These are phyloP conservation scores for Afroboletus lepidellus DNA, from an alignment of 1,284 basidiomycete genomes.

Conservation along the genomic window DNA sequence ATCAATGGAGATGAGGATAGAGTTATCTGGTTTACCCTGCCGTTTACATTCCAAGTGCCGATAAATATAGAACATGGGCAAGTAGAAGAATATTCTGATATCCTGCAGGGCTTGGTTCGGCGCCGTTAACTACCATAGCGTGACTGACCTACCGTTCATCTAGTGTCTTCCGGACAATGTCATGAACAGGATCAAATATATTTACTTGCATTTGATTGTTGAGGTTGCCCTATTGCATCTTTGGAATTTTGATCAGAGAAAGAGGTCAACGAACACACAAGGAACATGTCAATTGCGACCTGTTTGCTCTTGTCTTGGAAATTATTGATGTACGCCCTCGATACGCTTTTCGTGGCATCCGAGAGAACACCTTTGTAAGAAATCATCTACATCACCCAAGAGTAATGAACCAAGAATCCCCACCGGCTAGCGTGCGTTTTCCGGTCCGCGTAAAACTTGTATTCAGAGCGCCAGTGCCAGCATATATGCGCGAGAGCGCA, in stretches of 20 bases:
- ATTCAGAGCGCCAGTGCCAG: constrained; percentile 95
- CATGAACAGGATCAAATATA: constrained; percentile 93
- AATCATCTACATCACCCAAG: constrained; percentile 5
- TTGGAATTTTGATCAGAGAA: neutral
- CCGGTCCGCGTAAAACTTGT: constrained; percentile 94
- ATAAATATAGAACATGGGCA: constrained; percentile 75
- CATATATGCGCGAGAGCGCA: constrained; percentile 88
- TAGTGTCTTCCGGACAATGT: constrained; percentile 74
- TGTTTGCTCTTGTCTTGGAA: constrained; percentile 98
- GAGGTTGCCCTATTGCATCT: constrained; percentile 74
- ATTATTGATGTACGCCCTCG: constrained; percentile 95
- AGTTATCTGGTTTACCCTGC: constrained; percentile 53
- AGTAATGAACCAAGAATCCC: constrained; percentile 11
- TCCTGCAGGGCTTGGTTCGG: constrained; percentile 39
- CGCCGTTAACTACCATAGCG: neutral
- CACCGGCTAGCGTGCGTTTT: constrained; percentile 86
- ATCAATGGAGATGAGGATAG: constrained; percentile 12
- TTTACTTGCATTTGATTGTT: constrained; percentile 84
- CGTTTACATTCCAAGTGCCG: constrained; percentile 97
- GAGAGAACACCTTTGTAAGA: constrained; percentile 69
- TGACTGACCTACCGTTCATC: constrained; percentile 52
- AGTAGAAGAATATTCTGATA: constrained; percentile 84
- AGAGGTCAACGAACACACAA: constrained; percentile 49
- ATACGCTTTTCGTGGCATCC: constrained; percentile 96
- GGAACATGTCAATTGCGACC: constrained; percentile 90